These are phyloP conservation scores for Cadophora gregata DNA, from an alignment of 2,329 filamentous ascomycete species.

Conservation along the genomic window DNA sequence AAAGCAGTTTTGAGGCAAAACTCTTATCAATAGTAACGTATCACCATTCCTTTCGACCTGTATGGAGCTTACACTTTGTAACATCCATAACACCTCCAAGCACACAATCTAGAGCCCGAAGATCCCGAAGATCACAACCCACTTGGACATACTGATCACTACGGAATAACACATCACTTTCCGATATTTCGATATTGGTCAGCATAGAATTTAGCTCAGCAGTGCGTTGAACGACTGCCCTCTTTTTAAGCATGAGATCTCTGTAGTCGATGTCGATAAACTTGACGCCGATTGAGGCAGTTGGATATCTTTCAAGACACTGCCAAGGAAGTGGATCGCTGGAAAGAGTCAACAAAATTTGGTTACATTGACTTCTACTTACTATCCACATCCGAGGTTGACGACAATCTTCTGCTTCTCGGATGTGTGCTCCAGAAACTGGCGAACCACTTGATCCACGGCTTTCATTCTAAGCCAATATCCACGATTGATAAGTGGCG, in stretches of 20 bases:
- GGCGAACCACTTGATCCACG: slow-evolving; percentile 74
- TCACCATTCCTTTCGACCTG: background rate
- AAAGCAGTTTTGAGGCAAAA: background rate
- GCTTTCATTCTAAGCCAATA: slow-evolving; percentile 77
- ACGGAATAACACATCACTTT: slow-evolving; percentile 59
- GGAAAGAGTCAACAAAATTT: slow-evolving; percentile 25
- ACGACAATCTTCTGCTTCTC: slow-evolving; percentile 73
- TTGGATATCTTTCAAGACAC: slow-evolving; percentile 70
- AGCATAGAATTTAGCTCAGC: slow-evolving; percentile 62
- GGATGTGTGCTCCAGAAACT: slow-evolving; percentile 68
- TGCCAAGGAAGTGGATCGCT: slow-evolving; percentile 91
- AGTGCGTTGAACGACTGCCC: slow-evolving; percentile 68
- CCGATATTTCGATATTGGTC: slow-evolving; percentile 50
- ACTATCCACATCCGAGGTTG: slow-evolving; percentile 92
- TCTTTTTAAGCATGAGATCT: slow-evolving; percentile 78
- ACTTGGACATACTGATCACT: slow-evolving; percentile 79
- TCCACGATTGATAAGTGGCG: slow-evolving; percentile 89
- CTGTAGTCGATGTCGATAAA: slow-evolving; percentile 91
- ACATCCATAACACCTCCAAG: slow-evolving; percentile 65
- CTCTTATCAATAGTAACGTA: too few relatives aligned
- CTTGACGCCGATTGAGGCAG: slow-evolving; percentile 60
- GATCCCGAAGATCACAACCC: slow-evolving; percentile 79
- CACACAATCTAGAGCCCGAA: slow-evolving; percentile 63
- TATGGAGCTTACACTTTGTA: slow-evolving; percentile 51
- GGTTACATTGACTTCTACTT: slow-evolving; percentile 49